phyloP scores from a whole-genome alignment of 441 rosid species.

The Bocquillonia castaneifolia region DNA sequence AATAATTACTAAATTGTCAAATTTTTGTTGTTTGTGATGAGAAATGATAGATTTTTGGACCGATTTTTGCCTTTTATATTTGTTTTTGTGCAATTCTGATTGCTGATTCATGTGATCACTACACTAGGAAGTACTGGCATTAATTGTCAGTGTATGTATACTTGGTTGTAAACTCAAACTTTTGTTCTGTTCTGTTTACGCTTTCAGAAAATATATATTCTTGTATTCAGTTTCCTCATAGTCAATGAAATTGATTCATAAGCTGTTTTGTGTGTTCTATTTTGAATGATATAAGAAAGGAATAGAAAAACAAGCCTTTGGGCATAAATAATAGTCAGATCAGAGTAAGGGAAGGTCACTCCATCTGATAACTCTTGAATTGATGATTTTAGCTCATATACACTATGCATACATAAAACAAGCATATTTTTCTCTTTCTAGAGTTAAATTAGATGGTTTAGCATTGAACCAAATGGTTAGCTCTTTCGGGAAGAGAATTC shows the following conservation, averaged over 20 bases:
- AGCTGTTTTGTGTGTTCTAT: background rate
- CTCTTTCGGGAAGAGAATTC: background rate
- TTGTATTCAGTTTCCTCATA: background rate
- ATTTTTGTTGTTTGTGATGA: background rate
- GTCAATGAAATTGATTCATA: background rate
- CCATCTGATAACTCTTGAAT: too few relatives aligned
- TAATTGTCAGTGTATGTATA: too few relatives aligned
- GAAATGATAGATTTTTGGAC: background rate
- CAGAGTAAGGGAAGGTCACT: too few relatives aligned
- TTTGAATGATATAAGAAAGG: background rate
- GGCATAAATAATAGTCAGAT: too few relatives aligned
- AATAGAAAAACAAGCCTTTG: too few relatives aligned
- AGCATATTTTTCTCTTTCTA: background rate
- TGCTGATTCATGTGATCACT: too few relatives aligned
- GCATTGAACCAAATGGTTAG: too few relatives aligned
- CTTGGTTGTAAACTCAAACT: too few relatives aligned
- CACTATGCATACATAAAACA: too few relatives aligned
- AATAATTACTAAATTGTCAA: background rate
- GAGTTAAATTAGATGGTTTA: background rate
- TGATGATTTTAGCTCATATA: background rate
- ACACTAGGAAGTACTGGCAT: too few relatives aligned
- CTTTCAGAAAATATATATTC: background rate
- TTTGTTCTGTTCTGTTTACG: background rate
- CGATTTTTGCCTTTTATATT: background rate
- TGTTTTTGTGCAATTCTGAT: background rate